Evolutionary conservation across 2,329 filamentous ascomycete species (phyloP), one percentile per base, ranked within the genome.

Genomic region (Beauveria pseudobassiana): DNA sequence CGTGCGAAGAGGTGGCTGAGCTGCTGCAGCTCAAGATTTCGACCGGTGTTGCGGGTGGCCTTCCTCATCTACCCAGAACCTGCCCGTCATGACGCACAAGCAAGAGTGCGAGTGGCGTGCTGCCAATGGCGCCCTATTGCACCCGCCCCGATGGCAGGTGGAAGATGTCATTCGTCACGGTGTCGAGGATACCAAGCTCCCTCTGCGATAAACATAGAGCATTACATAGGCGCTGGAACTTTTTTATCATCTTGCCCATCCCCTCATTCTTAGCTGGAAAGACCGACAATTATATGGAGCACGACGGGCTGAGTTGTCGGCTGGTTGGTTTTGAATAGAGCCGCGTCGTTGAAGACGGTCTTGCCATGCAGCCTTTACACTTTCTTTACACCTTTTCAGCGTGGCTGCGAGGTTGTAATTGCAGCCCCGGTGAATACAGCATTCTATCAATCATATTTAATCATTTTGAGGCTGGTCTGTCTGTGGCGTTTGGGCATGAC

Each of bases 1-100:
- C 95, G 18, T 98, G 93, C 70, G 91, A 98, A 71, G 90, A 98
- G 75, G 87, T 97, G 62, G 93, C 93, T 62, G 91, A 96, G 66
- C 84, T 96, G 24, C 79, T 99, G 61, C 93, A 98, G 76, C 82
- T 99, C 72, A 98, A 97, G 78, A 97, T 96, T 77, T 96, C 92
- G n/a, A 96, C 90, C 16, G 95, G 95, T 67, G 86, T 97, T 69
- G 93, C 95, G 14, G 95, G 95, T 66, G 95, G 95, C 62, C 85
- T 90, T 43, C 84, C 91, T 55, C 87, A 90, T 9, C 80, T 93
- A 3, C 87, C 87, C 3, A 88, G 42, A 89, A 86, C 18, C 80
- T 91, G 45, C 82, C 84, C 0, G 81, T 86, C 10, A 62, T 62
- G 60, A 57, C 60, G 18, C 60, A 62, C 26, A 86, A 93, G 71